Base-by-base conservation (phyloP, 1,139 yeast genomes). In the Magnusiomyces fungicola region DNA sequence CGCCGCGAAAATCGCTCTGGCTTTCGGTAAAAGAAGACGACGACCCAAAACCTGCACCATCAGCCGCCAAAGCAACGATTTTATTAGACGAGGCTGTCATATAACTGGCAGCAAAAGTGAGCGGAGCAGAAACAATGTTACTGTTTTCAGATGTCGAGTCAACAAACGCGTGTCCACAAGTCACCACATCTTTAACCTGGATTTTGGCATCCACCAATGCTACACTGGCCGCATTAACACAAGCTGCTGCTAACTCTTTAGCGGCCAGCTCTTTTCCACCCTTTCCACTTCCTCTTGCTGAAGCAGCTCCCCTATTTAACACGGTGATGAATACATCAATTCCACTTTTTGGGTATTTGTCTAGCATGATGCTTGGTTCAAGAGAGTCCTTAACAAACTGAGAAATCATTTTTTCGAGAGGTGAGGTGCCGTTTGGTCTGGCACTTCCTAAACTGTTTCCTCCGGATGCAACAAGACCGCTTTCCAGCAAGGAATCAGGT, bases 181-280 rank as follows among this genome's bases (percentile, higher is more conserved):
- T 78, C 1, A 89, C 89, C 49, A 90, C 69, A 62, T 89, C 96
- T 51, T 78, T 71, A 24, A 88, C 66, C 58, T 88, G 94, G 38
- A 90, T 81, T 4, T 88, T 89, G 0, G 96, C 83, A 64, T 90
- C 94, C 0, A 85, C 81, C 53, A 90, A 66, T 0, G 96, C 96
- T 50, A 87, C 64, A 6, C 86, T 76, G 1, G 84, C 73, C 48
- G 84, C 78, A 56, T 82, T 82, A 14, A 79, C 67, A 7, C 71
- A 68, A 9, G 70, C 69, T 0, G 72, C 64, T 22, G 64, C 55
- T 38, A 66, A 55, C 10, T 71, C 59, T 52, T 71, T 68, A 46
- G 54, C 46, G 19, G 38, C 38, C 38, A 34, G 7, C 19, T 34
- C 38, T 14, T 34, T 34, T 16, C 38, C 38, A 18, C 38, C 38